Evolutionary conservation across 2,329 filamentous ascomycete genomes (phyloP).

Genomic region (Scedosporium dehoogii): DNA sequence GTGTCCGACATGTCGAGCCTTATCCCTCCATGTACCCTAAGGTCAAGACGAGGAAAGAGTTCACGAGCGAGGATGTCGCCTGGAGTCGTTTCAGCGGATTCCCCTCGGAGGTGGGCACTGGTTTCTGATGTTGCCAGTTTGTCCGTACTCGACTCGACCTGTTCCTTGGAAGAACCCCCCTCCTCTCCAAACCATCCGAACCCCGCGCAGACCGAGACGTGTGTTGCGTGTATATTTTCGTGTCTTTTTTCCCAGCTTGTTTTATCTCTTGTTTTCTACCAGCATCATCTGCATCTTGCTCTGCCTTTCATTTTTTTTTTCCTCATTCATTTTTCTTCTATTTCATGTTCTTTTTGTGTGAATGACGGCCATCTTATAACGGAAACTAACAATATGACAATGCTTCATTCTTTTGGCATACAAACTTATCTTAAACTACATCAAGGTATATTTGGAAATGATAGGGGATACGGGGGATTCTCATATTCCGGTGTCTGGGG

Average conservation of each 20-base stretch:
- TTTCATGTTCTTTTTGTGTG: constrained; percentile 1
- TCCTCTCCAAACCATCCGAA: not conserved
- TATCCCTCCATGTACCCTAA: not conserved
- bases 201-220: not conserved
- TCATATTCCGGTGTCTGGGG: constrained; percentile 1
- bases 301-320: not conserved
- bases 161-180: not conserved
- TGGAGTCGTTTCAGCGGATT: not conserved
- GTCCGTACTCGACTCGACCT: not conserved
- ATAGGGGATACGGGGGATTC: not conserved
- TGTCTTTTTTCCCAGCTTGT: not conserved
- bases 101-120: not conserved
- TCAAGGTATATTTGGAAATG: not conserved
- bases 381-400: not conserved
- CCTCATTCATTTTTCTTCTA: not conserved
- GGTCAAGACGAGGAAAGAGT: not conserved
- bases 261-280: not conserved
- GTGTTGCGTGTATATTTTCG: not conserved
- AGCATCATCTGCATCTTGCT: not conserved
- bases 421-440: not conserved
- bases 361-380: not conserved
- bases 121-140: not conserved
- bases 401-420: not conserved
- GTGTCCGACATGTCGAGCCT: not conserved
- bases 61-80: not conserved